Evolutionary conservation across 2,329 filamentous ascomycete species (phyloP), one percentile per base, ranked within the genome.

Genomic region (Colletotrichum echinochloae): DNA sequence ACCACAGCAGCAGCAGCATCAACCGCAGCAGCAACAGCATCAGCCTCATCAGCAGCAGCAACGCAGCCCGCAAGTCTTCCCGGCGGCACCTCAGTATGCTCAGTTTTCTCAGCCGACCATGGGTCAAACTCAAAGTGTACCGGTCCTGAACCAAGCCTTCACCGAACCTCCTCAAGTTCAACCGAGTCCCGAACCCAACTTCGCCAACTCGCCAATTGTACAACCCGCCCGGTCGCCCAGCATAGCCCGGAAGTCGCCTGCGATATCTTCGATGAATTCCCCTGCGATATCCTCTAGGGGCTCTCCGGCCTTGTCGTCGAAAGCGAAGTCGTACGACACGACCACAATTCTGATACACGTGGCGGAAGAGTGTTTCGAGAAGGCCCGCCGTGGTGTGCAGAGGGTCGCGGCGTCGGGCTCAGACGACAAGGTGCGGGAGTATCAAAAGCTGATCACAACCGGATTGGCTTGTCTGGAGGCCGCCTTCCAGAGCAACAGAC

Each of bases 281-380:
- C 73, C 75, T 28, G 72, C 73, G 2, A 56, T 74, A 73, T 35
- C 78, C 66, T 60, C 82, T 77, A 18, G 74, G 26, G 77, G 74
- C 48, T 81, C 78, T 26, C 78, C 84, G 2, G 82, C 82, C 8
- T 76, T 81, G 4, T 79, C 81, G 0, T 77, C 81, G 6, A 83
- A 83, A 72, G 77, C 80, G 9, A 78, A 81, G 5, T 83, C 84
- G 11, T 78, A 84, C 11, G 87, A 89, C 66, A 86, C 85, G 0
- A 82, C 88, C 3, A 83, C 90, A 2, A 81, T 94, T 11, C 83
- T 95, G 67, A 83, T 94, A 9, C 88, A 87, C n/a, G 84, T 94
- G 18, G 92, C 92, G 2, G 92, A 95, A 75, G 92, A 95, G 74
- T 94, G 92, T 75, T 89, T 95, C 62, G 82, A 83, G 33, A 90